Conservation (phyloP, 805 yeast species). For the Wickerhamomyces bovis region DNA sequence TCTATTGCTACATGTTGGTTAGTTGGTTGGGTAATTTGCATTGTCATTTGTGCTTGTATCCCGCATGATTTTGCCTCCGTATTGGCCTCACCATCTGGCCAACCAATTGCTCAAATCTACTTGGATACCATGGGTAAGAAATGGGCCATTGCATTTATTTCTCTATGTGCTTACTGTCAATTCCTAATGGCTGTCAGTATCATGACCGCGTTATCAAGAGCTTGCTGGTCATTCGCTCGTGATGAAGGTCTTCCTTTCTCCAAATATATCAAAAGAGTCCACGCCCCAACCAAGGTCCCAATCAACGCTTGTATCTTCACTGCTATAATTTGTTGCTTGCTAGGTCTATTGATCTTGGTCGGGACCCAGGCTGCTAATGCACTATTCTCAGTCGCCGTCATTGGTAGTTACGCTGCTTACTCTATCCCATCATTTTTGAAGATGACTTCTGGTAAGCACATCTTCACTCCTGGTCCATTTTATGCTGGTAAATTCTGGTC, state of each 20-base stretch:
- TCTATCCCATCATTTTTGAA: constrained; percentile 51
- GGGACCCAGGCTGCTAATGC: constrained; percentile 60
- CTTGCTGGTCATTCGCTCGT: constrained; percentile 71
- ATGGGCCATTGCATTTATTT: constrained; percentile 63
- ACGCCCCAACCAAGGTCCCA: constrained; percentile 51
- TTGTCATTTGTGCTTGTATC: constrained; percentile 50
- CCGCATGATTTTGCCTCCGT: constrained; percentile 23
- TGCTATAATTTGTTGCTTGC: constrained; percentile 38
- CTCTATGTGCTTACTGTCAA: constrained; percentile 51
- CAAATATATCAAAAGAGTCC: constrained; percentile 45
- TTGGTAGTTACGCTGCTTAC: constrained; percentile 63
- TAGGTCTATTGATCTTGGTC: constrained; percentile 56
- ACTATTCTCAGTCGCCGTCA: constrained; percentile 55
- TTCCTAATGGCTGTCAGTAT: constrained; percentile 62
- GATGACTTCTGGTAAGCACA: constrained; percentile 29
- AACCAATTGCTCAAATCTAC: constrained; percentile 59
- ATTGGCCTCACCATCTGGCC: constrained; percentile 37
- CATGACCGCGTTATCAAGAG: constrained; percentile 61
- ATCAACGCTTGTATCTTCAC: constrained; percentile 54
- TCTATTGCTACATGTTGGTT: constrained; percentile 50
- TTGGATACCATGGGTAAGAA: constrained; percentile 54
- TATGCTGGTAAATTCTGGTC: constrained; percentile 45
- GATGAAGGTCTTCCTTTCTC: constrained; percentile 70
- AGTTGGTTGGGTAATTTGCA: constrained; percentile 50
- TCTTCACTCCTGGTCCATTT: constrained; percentile 58